Evolutionary conservation across 129 eudicot genomes (phyloP).

Genomic region (Flaveria robusta): DNA sequence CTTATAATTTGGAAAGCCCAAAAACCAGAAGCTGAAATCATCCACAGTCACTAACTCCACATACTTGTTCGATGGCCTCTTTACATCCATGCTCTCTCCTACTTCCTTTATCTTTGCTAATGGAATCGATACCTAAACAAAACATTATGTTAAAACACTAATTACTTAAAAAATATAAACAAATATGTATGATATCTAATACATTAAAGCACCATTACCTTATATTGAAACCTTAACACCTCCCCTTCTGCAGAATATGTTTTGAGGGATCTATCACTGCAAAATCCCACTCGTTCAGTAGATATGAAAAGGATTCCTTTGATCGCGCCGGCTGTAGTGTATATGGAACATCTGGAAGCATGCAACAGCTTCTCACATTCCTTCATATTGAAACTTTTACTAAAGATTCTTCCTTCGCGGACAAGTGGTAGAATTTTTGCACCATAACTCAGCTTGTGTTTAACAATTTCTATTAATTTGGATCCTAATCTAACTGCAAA

Average conservation of each 20-base stretch:
- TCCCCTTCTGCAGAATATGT: slow-evolving; percentile 38
- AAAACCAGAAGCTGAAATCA: slow-evolving; percentile 39
- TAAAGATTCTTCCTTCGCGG: slow-evolving; percentile 35
- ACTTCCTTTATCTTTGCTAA: slow-evolving; percentile 39
- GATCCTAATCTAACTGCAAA: slow-evolving; percentile 40
- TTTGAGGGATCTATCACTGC: slow-evolving; percentile 44
- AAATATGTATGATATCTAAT: neutral
- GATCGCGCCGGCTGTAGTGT: slow-evolving; percentile 50
- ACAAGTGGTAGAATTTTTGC: slow-evolving; percentile 42
- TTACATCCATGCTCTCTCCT: slow-evolving; percentile 28
- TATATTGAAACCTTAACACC: slow-evolving; percentile 37
- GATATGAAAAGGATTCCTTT: slow-evolving; percentile 42
- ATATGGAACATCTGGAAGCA: slow-evolving; percentile 40
- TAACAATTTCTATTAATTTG: slow-evolving; percentile 39
- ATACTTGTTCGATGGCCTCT: slow-evolving; percentile 36
- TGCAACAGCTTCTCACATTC: slow-evolving; percentile 45
- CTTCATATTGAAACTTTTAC: slow-evolving; percentile 27
- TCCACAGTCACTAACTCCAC: slow-evolving; percentile 41
- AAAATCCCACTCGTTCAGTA: slow-evolving; percentile 41
- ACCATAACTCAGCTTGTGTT: slow-evolving; percentile 45
- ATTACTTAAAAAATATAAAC: neutral
- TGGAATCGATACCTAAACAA: slow-evolving; percentile 35
- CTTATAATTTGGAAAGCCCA: slow-evolving; percentile 31
- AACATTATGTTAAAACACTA: neutral
- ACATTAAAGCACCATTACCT: slow-evolving; percentile 19